These are phyloP conservation scores for Rhipidocladum racemiflorum DNA, from an alignment of 176 grass and related monocot species.

Conservation along the genomic window DNA sequence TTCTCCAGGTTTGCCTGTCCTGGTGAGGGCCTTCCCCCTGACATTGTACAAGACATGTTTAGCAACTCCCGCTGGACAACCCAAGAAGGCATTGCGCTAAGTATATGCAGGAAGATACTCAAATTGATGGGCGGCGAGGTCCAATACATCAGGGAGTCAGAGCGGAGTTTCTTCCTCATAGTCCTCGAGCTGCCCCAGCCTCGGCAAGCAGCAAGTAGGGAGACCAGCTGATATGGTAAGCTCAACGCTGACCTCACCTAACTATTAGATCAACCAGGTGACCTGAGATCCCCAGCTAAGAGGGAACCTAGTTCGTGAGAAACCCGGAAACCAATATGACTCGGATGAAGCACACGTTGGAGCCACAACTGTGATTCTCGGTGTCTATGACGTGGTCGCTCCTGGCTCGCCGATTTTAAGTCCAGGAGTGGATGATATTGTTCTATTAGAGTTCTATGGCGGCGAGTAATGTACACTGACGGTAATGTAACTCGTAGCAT, in stretches of 20 bases:
- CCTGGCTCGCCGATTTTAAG: neutral
- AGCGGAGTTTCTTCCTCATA: conserved; percentile 84
- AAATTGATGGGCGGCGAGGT: conserved; percentile 95
- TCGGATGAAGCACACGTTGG: neutral
- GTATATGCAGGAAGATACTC: conserved; percentile 71
- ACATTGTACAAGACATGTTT: conserved; percentile 95
- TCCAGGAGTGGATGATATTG: neutral
- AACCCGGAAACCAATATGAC: conserved; percentile 19
- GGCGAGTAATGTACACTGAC: conserved; percentile 28
- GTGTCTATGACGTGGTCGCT: neutral
- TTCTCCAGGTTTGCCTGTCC: conserved; percentile 77
- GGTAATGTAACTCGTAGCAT: conserved; percentile 27
- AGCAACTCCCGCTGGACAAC: conserved; percentile 74
- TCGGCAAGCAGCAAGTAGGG: conserved; percentile 42
- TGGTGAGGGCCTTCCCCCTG: conserved; percentile 81
- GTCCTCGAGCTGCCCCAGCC: conserved; percentile 64
- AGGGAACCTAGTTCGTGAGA: conserved; percentile 21
- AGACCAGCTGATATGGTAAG: conserved; percentile 35
- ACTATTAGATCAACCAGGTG: conserved; percentile 23
- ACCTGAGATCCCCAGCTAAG: conserved; percentile 20
- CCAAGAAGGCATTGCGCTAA: conserved; percentile 80
- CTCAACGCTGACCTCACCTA: conserved; percentile 3
- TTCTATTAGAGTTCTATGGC: conserved; percentile 28
- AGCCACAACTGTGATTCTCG: neutral
- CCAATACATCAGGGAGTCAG: conserved; percentile 91